A percentile compares a stretch with the other conserved stretches of the same genome.
Conservation (phyloP, 345 rosid species). For the Kandelia obovata region DNA sequence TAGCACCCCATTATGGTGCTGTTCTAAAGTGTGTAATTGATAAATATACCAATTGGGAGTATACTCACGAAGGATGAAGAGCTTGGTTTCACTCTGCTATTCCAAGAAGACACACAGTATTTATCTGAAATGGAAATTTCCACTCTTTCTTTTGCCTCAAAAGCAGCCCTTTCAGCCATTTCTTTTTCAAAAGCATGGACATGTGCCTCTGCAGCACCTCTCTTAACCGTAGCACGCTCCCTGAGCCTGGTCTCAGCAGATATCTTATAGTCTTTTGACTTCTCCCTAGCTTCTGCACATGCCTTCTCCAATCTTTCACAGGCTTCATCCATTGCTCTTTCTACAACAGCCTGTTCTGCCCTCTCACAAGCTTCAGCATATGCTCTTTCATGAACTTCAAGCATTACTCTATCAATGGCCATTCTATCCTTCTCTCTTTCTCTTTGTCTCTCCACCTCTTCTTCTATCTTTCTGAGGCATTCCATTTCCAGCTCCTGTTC, state of each 20-base stretch:
- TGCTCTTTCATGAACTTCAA: conserved; percentile 54
- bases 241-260: conserved; percentile 58
- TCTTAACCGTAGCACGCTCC: conserved; percentile 93
- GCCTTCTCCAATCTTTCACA: conserved; percentile 95
- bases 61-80: conserved; percentile 41
- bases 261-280: conserved; percentile 49
- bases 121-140: conserved; percentile 64
- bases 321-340: conserved; percentile 70
- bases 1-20: conserved; percentile 9
- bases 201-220: conserved; percentile 86
- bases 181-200: conserved; percentile 65
- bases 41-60: conserved; percentile 1
- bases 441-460: conserved; percentile 81
- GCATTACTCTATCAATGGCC: conserved; percentile 63
- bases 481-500: conserved; percentile 63
- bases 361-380: conserved; percentile 49
- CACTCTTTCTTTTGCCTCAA: conserved; percentile 44
- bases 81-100: conserved; percentile 33
- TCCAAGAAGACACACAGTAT: conserved; percentile 50
- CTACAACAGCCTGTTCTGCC: conserved; percentile 52
- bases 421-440: conserved; percentile 95
- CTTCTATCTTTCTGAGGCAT: conserved; percentile 67
- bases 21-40: neutral
- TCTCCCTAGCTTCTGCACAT: conserved; percentile 84
- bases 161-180: conserved; percentile 14